Percentiles rank a stretch among this genome's conserved stretches.
These are phyloP conservation scores for Globisporangium splendens DNA, from an alignment of 352 stramenopile species.

Conservation along the genomic window DNA sequence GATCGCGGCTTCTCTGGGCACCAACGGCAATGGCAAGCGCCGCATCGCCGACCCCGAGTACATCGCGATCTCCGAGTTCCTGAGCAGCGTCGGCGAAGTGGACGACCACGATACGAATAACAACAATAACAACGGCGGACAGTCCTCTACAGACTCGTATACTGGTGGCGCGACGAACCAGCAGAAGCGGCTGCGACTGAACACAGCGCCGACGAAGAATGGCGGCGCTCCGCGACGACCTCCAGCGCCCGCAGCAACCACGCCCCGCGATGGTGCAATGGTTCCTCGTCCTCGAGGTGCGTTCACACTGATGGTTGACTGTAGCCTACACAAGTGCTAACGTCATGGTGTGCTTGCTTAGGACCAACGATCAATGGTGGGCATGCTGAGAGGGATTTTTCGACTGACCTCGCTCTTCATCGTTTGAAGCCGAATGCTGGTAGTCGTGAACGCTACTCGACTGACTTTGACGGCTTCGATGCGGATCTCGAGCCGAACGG, in stretches of 20 bases:
- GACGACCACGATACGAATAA: conserved; percentile 32
- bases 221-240: not conserved
- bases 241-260: not conserved
- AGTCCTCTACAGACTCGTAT: not conserved
- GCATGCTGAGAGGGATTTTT: not conserved
- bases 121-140: not conserved
- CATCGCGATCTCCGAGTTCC: conserved; percentile 58
- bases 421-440: not conserved
- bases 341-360: not conserved
- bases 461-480: not conserved
- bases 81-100: conserved; percentile 63
- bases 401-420: conserved; percentile 3
- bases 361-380: not conserved
- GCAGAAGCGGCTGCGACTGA: conserved; percentile 13
- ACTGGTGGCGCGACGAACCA: not conserved
- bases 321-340: not conserved
- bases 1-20: conserved; percentile 12
- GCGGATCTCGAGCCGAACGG: conserved; percentile 1
- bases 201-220: not conserved
- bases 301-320: not conserved
- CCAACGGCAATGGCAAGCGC: conserved; percentile 13
- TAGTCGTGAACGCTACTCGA: not conserved
- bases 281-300: not conserved
- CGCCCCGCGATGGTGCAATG: not conserved
- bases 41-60: conserved; percentile 55